A percentile compares a stretch with the other conserved stretches of the same genome.
Conservation (phyloP, 345 rosid species). For the Theobroma cacao region DNA sequence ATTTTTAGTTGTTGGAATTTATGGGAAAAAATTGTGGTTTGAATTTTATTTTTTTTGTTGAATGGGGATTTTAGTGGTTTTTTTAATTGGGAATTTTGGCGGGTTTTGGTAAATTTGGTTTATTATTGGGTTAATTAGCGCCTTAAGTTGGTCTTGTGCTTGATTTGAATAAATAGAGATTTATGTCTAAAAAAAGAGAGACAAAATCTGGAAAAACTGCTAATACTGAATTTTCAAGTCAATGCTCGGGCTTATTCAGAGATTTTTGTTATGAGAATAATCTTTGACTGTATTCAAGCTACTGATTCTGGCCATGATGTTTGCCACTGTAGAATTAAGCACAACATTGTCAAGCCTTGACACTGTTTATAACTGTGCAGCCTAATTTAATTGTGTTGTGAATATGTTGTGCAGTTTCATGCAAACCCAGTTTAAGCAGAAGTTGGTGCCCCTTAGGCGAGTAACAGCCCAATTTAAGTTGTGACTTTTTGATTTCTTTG, state of each 20-base stretch:
- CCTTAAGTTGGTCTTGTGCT: background rate
- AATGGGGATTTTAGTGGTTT: slow-evolving; percentile 6
- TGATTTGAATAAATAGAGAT: background rate
- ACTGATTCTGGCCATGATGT: background rate
- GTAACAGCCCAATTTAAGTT: background rate
- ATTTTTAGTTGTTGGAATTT: background rate
- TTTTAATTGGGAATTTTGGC: slow-evolving; percentile 5
- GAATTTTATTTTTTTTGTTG: background rate
- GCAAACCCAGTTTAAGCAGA: background rate
- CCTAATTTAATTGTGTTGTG: no score
- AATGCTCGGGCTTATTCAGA: background rate
- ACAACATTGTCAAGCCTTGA: background rate
- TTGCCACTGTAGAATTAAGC: background rate
- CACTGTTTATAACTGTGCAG: background rate
- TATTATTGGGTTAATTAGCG: background rate
- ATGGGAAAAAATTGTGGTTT: background rate
- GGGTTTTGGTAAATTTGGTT: slow-evolving; percentile 7
- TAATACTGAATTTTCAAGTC: background rate
- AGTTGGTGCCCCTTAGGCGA: background rate
- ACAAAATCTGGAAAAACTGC: background rate
- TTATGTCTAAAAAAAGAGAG: background rate
- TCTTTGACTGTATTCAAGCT: background rate
- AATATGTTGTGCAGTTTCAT: background rate
- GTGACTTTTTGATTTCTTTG: background rate
- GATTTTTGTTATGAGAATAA: background rate